These are phyloP conservation scores for Buxus sempervirens DNA, from an alignment of 164 flowering plant genomes.

Conservation along the genomic window DNA sequence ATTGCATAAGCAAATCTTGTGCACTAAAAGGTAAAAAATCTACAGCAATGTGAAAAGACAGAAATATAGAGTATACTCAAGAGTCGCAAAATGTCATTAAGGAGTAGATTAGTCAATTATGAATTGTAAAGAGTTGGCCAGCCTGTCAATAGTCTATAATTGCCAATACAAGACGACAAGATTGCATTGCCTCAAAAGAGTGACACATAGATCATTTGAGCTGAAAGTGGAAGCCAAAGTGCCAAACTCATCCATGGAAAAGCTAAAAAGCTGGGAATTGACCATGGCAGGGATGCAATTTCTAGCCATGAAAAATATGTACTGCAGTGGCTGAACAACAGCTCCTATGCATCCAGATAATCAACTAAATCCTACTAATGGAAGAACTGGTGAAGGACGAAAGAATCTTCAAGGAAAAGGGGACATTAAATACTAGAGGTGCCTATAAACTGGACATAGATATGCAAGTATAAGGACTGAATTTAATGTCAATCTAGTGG, in stretches of 20 bases:
- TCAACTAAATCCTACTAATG: background rate
- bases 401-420: background rate
- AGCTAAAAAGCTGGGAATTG: background rate
- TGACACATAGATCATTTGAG: background rate
- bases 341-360: background rate
- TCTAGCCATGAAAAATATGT: background rate
- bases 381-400: background rate
- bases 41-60: background rate
- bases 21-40: too few relatives aligned
- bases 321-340: background rate
- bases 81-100: background rate
- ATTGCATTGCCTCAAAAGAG: background rate
- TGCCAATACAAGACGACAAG: background rate
- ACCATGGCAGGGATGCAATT: background rate
- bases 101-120: background rate
- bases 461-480: background rate
- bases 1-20: too few relatives aligned
- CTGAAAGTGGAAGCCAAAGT: background rate
- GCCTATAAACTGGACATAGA: background rate
- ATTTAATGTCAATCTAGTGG: background rate
- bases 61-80: background rate
- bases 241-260: background rate
- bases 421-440: background rate
- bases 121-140: background rate
- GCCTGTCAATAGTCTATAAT: background rate